Base-by-base conservation (phyloP, 2,329 filamentous ascomycete species). In the Colletotrichum sojae region DNA sequence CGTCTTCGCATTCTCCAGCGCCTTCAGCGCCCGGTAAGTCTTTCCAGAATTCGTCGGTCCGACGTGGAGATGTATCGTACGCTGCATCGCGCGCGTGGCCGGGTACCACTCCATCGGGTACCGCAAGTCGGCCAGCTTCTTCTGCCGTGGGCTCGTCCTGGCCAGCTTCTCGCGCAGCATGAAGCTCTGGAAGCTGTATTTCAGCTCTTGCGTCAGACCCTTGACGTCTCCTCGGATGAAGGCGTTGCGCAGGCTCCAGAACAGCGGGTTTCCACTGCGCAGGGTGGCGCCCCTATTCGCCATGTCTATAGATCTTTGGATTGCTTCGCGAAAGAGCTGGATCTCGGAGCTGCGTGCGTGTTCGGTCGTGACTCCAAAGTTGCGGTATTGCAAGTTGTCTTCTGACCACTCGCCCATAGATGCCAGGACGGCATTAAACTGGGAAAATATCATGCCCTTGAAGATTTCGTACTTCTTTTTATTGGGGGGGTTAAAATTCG, bases 31-130 rank as follows among this genome's bases (percentile, higher is more conserved):
- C 77, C 94, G 92, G 77, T 98, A 99, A 0, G 97, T 99, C 84
- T 99, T 99, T 66, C 96, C 96, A 0, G 96, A 98, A 79, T 99
- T 99, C 2, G 96, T 99, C 1, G 96, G 96, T 0, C 96, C 96
- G 57, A 99, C 94, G 75, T 99, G 96, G 20, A 99, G 84, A 82
- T 98, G 94, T 48, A 99, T 88, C 0, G 90, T 95, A 52, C 96
- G 88, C 75, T 95, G 93, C 74, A 96, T 85, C 53, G 89, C 86
- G 67, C 97, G 88, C 2, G 96, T 96, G 4, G 89, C 90, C 0
- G 95, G 94, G 76, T 92, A 98, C 95, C 95, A 98, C 78, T 99
- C 96, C 62, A 91, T 88, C 0, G 96, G 96, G 78, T 90, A 94
- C n/a, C 94, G 89, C 73, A 97, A 83, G 80, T 98, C 94, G n/a